Evolutionary conservation across 1,284 basidiomycete species (phyloP).

Genomic region (Trametes hirsuta): DNA sequence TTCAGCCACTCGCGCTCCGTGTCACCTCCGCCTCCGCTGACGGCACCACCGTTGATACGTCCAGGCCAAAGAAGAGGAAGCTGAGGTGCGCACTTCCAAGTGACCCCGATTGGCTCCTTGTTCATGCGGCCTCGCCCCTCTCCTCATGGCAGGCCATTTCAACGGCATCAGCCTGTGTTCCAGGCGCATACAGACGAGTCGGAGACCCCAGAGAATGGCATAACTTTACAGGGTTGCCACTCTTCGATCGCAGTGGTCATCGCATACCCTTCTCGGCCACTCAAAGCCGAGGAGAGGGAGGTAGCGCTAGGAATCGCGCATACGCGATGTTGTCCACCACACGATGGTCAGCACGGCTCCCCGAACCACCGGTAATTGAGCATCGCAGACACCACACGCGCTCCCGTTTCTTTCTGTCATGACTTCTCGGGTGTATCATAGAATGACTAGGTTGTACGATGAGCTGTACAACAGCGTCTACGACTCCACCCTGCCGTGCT

Average conservation of each 20-base stretch:
- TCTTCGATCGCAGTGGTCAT: constrained; percentile 21
- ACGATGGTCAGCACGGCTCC: neutral
- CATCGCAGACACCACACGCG: neutral
- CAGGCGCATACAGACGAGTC: neutral
- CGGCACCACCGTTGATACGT: constrained; percentile 1
- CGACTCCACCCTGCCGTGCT: neutral
- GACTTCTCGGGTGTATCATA: constrained; percentile 16
- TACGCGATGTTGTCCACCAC: constrained; percentile 1
- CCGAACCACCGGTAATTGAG: neutral
- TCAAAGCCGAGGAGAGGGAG: constrained; percentile 7
- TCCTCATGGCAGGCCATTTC: constrained; percentile 6
- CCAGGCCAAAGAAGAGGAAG: constrained; percentile 15
- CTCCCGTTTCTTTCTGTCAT: neutral
- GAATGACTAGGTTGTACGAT: neutral
- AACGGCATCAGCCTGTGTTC: constrained; percentile 1
- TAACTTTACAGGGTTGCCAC: neutral
- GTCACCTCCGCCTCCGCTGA: neutral
- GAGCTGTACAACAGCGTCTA: neutral
- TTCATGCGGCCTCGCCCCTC: constrained; percentile 13
- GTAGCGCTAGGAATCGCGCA: constrained; percentile 16
- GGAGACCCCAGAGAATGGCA: neutral
- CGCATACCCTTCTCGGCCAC: constrained; percentile 13
- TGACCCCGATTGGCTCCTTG: neutral
- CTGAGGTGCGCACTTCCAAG: constrained; percentile 12
- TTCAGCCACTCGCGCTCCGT: constrained; percentile 22